A percentile compares a stretch with the other conserved stretches of the same genome.
Conservation (phyloP, 2,329 filamentous ascomycete species). For the Aspergillus ochraceoroseus region DNA sequence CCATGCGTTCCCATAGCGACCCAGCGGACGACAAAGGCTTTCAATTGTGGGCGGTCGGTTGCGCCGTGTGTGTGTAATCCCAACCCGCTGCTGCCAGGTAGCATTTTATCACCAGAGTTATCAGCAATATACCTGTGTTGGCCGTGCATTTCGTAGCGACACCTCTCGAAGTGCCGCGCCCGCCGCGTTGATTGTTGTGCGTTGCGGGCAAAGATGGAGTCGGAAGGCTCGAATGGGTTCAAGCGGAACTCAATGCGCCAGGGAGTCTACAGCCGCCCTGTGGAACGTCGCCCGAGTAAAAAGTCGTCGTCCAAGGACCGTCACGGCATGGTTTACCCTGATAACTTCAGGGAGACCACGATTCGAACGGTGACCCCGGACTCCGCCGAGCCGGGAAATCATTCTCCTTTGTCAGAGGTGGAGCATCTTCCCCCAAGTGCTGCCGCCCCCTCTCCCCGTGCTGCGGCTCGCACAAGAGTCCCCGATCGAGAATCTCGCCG, state of each 20-base stretch:
- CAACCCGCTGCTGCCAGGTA: conserved; percentile 26
- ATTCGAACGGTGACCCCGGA: conserved; percentile 48
- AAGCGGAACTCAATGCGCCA: conserved; percentile 41
- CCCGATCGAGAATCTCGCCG: conserved; percentile 34
- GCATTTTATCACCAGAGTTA: conserved; percentile 21
- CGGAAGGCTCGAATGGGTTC: conserved; percentile 40
- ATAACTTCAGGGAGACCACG: conserved; percentile 43
- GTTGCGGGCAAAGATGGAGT: conserved; percentile 37
- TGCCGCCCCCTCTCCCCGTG: conserved; percentile 36
- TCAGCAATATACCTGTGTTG: conserved; percentile 22
- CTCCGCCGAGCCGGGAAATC: conserved; percentile 34
- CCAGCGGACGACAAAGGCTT: conserved; percentile 30
- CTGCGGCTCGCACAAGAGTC: conserved; percentile 32
- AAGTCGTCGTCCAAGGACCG: conserved; percentile 47
- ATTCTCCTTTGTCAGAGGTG: conserved; percentile 39
- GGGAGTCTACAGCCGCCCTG: conserved; percentile 37
- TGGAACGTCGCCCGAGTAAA: conserved; percentile 45
- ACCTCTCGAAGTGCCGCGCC: conserved; percentile 22
- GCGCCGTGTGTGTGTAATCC: conserved; percentile 26
- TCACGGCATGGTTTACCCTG: conserved; percentile 45
- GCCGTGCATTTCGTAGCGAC: conserved; percentile 26
- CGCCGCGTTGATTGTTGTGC: conserved; percentile 22
- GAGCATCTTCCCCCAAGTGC: conserved; percentile 32
- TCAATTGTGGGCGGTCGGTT: conserved; percentile 33
- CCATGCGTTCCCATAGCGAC: conserved; percentile 39